phyloP scores from a whole-genome alignment of 176 grass and related monocot species.

The Areca catechu region DNA sequence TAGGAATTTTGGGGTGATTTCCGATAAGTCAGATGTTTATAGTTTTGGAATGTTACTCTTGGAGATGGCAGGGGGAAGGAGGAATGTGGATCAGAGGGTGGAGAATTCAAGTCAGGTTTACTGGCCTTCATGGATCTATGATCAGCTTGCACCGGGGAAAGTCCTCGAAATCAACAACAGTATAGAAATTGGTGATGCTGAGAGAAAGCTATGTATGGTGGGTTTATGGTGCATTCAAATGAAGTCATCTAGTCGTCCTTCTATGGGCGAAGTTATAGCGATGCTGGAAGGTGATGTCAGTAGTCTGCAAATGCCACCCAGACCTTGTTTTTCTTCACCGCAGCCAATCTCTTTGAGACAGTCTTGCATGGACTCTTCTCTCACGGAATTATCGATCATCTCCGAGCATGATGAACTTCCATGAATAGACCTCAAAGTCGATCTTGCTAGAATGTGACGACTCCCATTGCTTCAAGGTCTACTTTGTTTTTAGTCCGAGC shows the following conservation, averaged over 20 bases:
- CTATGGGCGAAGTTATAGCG: no score
- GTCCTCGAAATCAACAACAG: neutral
- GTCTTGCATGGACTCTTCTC: neutral
- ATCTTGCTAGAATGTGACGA: no score
- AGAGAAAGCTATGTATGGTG: conserved; percentile 30
- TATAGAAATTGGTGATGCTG: conserved; percentile 24
- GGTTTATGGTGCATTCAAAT: conserved; percentile 44
- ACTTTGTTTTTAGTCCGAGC: no score
- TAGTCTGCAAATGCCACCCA: no score
- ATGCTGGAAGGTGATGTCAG: no score
- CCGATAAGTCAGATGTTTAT: conserved; percentile 14
- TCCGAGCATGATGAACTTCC: no score
- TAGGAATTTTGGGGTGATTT: conserved; percentile 16
- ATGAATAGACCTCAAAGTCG: no score
- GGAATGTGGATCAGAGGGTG: neutral
- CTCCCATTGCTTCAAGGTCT: no score
- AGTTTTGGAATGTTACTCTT: conserved; percentile 38
- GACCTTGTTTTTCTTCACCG: conserved; percentile 25
- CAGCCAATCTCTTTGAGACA: neutral
- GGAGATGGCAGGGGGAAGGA: conserved; percentile 33
- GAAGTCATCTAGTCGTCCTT: conserved; percentile 7
- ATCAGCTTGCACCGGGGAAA: neutral
- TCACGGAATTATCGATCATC: no score
- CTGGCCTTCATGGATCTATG: conserved; percentile 30
- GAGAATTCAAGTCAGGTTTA: conserved; percentile 20